Conservation (phyloP, 371 early-diverging fungal genomes). For the Mucor saturninus region DNA sequence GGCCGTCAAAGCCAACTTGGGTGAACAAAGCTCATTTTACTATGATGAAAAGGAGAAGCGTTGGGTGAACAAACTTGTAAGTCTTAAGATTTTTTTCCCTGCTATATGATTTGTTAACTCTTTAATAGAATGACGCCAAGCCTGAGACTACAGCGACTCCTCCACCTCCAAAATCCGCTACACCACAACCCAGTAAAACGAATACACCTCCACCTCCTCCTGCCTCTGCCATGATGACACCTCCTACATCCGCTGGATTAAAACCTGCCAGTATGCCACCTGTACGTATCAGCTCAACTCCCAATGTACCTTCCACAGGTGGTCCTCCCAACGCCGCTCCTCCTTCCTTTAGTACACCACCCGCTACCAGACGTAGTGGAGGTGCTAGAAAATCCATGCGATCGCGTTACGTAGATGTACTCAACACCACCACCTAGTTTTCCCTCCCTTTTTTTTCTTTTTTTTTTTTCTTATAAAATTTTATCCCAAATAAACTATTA, state of each 20-base stretch:
- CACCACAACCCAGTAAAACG: conserved; percentile 6
- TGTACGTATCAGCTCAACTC: conserved; percentile 35
- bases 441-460: neutral
- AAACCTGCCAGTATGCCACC: conserved; percentile 29
- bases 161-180: conserved; percentile 29
- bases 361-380: conserved; percentile 31
- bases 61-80: conserved; percentile 62
- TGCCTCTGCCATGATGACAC: neutral
- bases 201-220: neutral
- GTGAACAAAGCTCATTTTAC: conserved; percentile 69
- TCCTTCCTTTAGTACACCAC: conserved; percentile 35
- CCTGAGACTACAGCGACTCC: conserved; percentile 38
- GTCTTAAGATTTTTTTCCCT: neutral
- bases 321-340: conserved; percentile 14
- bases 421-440: conserved; percentile 30
- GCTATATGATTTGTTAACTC: neutral
- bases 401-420: conserved; percentile 56
- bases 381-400: conserved; percentile 50
- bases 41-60: conserved; percentile 68
- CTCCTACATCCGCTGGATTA: conserved; percentile 4
- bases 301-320: conserved; percentile 18
- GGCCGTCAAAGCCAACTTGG: conserved; percentile 69
- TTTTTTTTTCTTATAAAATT: conserved; percentile 18
- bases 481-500: too few relatives aligned
- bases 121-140: conserved; percentile 27